Percentiles rank a stretch among this genome's conserved stretches.
phyloP scores from a whole-genome alignment of 2,329 filamentous ascomycete species.

The Phaeosphaeria sp. region DNA sequence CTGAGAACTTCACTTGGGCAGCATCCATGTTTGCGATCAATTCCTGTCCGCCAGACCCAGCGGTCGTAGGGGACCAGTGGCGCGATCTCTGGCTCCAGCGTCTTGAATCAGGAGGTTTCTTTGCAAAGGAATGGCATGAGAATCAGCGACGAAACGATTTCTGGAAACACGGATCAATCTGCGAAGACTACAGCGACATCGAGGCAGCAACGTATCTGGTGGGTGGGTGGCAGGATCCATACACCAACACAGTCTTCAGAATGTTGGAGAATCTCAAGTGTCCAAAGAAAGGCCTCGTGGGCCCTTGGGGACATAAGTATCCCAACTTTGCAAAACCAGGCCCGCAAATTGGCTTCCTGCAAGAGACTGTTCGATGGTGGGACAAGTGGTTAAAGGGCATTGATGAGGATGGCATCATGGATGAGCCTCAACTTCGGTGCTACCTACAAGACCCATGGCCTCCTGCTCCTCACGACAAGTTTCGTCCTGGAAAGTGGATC shows the following conservation, averaged over 20 bases:
- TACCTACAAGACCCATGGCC: not conserved
- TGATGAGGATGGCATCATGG: not conserved
- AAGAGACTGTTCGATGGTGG: not conserved
- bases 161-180: not conserved
- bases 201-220: not conserved
- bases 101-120: not conserved
- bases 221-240: not conserved
- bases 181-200: not conserved
- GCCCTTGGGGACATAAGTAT: not conserved
- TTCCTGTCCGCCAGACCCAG: not conserved
- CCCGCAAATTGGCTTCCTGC: not conserved
- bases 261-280: not conserved
- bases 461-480: not conserved
- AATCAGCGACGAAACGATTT: not conserved
- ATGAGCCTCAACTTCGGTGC: not conserved
- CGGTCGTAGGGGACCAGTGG: not conserved
- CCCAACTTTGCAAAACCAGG: not conserved
- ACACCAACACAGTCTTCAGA: not conserved
- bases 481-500: not conserved
- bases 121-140: not conserved
- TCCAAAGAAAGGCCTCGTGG: not conserved
- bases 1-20: not conserved
- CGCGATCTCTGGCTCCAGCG: not conserved
- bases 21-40: not conserved
- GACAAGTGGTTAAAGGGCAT: not conserved